Base-by-base conservation (phyloP, 2,329 filamentous ascomycete genomes). In the Cercospora sp. region DNA sequence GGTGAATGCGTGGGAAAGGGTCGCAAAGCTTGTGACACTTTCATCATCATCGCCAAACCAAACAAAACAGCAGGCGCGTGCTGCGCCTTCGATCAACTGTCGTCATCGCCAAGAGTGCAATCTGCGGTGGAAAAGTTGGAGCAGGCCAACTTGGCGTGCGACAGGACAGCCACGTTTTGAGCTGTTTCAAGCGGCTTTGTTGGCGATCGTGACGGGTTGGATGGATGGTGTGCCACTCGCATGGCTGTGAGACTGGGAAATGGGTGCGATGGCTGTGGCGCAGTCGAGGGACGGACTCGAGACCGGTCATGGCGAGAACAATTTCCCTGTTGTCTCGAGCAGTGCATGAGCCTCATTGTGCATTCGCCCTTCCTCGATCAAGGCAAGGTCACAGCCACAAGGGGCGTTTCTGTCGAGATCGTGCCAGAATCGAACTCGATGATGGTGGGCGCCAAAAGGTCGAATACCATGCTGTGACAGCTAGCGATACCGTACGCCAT, bases 91-190 rank as follows among this genome's bases (percentile, higher is more conserved):
- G 45, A 49, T 49, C 4, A 18, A 10, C 21, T 49, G 24, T 24
- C 49, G 49, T 55, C 49, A 55, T 55, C 49, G 49, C 49, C 49
- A 55, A 55, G 49, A 13, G 12, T 30, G 49, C 49, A 55, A 55
- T 28, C 49, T 28, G 49, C 21, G 24, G 12, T 24, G 49, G 5
- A 55, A 55, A 55, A 55, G 49, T 55, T 55, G 49, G 49, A 55
- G 49, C 24, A 28, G 24, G 13, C 49, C 49, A 55, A 55, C 49
- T 55, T 55, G 49, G 49, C 49, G 49, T 55, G 49, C 49, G 24
- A 28, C 24, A 26, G 13, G n/a, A 55, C 49, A 55, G 49, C 49
- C 49, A 55, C 49, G 24, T 55, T 28, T 43, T n/a, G 5, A 6
- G 6, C 37, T 43, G 37, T 43, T 43, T 55, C 24, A 13, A 55